Percentiles rank a stretch among this genome's conserved stretches.
phyloP scores from a whole-genome alignment of 169 alveolate genomes.

The Plasmodium vinckei region DNA sequence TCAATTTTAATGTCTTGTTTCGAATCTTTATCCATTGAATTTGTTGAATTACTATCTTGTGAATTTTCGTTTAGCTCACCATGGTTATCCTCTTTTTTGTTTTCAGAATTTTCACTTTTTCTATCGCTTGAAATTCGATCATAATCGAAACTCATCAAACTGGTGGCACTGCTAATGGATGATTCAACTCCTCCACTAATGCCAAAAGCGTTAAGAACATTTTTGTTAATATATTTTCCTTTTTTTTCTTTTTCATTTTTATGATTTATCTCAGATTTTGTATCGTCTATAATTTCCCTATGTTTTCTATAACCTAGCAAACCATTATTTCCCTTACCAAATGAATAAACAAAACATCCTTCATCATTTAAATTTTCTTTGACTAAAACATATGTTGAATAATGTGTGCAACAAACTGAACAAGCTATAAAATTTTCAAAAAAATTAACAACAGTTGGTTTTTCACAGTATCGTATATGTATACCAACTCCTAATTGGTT shows the following conservation, averaged over 20 bases:
- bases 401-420: constrained; percentile 81
- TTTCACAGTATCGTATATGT: constrained; percentile 59
- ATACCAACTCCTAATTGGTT: constrained; percentile 91
- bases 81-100: neutral
- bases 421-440: constrained; percentile 76
- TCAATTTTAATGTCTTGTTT: neutral
- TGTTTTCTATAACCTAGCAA: constrained; percentile 82
- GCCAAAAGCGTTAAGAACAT: constrained; percentile 25
- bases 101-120: too few species aligned
- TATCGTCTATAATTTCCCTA: constrained; percentile 15
- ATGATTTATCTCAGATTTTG: neutral
- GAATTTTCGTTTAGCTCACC: neutral
- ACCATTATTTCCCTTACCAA: constrained; percentile 87
- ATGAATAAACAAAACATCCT: constrained; percentile 84
- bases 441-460: constrained; percentile 77
- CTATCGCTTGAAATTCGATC: neutral
- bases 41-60: neutral
- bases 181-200: neutral
- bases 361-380: constrained; percentile 47
- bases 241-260: neutral
- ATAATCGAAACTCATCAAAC: neutral
- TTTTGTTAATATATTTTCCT: neutral
- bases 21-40: neutral
- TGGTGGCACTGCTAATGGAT: neutral
- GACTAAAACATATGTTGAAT: constrained; percentile 82